These are phyloP conservation scores for Exobasidium cylindrosporum DNA, from an alignment of 1,284 basidiomycete species.

Conservation along the genomic window DNA sequence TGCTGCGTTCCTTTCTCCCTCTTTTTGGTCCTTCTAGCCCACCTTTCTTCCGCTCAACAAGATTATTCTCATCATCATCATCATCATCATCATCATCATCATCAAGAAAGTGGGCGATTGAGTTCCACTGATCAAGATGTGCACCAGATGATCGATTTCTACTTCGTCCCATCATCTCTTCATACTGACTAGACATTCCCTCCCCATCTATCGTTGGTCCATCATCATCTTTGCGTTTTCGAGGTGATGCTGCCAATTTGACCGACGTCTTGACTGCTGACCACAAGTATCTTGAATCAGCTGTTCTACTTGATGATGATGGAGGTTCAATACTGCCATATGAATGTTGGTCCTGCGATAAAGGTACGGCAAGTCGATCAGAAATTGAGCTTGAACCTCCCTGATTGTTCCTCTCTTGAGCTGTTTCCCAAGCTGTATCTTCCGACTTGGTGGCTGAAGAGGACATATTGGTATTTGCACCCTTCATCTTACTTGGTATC, in stretches of 20 bases:
- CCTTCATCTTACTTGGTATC: too few relatives aligned
- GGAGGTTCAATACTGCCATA: too few relatives aligned
- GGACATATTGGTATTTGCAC: too few relatives aligned
- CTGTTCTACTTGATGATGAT: too few relatives aligned
- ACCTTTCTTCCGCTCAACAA: too few relatives aligned
- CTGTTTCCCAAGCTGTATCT: not conserved
- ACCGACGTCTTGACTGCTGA: constrained; percentile 9
- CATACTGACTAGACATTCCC: constrained; percentile 22
- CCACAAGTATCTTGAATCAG: not conserved
- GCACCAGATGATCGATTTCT: constrained; percentile 24
- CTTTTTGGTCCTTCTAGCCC: too few relatives aligned
- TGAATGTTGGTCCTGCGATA: too few relatives aligned
- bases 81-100: constrained; percentile 7
- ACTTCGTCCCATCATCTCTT: constrained; percentile 11
- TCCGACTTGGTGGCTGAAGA: too few relatives aligned
- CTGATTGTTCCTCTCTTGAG: constrained; percentile 1
- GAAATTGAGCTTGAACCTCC: too few relatives aligned
- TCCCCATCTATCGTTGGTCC: constrained; percentile 35
- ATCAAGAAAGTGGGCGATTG: constrained; percentile 38
- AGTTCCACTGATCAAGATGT: constrained; percentile 42
- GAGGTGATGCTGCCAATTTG: not conserved
- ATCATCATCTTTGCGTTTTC: constrained; percentile 11
- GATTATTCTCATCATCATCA: not conserved
- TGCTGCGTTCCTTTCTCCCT: not conserved
- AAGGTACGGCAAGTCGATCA: too few relatives aligned